Base-by-base conservation (phyloP, 2,329 filamentous ascomycete species). In the Iodosphaeria phyllophila region DNA sequence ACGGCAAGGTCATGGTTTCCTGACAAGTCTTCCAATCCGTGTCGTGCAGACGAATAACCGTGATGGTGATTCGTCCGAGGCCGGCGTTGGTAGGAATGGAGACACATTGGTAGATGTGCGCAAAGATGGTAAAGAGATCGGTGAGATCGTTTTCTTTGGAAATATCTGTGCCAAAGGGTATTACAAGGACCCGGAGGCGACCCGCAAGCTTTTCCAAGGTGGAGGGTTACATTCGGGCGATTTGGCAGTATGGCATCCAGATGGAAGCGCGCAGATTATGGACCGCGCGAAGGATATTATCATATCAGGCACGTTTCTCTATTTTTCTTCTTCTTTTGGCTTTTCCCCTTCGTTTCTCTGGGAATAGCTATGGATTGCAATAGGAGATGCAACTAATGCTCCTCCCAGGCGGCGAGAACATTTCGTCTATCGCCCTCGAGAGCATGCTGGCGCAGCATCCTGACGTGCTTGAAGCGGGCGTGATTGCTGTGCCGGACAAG, bases 231-330 rank as follows among this genome's bases (percentile, higher is more conserved):
- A 92, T 51, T 86, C 77, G 10, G 89, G 89, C 1, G 89, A 98
- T 47, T 51, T 98, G 24, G 89, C 89, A 1, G 84, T 95, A 1
- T 84, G 79, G 77, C 80, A 93, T 52, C 64, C 75, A 0, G 89
- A 95, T 44, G 84, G 86, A 2, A 76, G 79, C 29, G 74, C 83
- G 22, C 82, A 95, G 55, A 92, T 98, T 34, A 57, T 91, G 30
- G 89, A 98, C 50, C 66, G 89, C 12, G 79, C 82, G 9, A 98
- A 98, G 56, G 89, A 98, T 44, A 93, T 98, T 26, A 98, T 98
- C 41, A 98, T 98, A 33, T 91, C 79, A 26, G 79, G 78, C 79
- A 56, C 37, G 61, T 47, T 24, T 22, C 5, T 16, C 17, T 20
- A 13, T 11, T 14, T 25, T n/a, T 16, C 16, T 11, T 20, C 13